Evolutionary conservation across 306 rosid species (phyloP), one percentile per base, ranked within the genome.

Genomic region (Quercus aquifolioides): DNA sequence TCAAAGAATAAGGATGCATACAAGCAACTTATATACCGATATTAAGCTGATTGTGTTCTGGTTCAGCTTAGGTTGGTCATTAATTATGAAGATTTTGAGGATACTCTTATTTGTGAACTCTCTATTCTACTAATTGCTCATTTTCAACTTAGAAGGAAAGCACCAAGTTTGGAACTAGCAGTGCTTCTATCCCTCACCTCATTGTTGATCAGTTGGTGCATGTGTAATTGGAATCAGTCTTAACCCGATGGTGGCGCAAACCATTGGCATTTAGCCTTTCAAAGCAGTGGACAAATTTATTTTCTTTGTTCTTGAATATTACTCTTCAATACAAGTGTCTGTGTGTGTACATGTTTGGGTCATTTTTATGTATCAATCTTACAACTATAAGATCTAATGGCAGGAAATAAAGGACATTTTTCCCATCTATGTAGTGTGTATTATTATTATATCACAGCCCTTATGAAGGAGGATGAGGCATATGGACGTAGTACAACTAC

Each of bases 11-110:
- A 72, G 84, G 95, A 91, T 11, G 97, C 95, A 13, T 88, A 87
- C 87, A 92, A 91, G 94, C 79, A 87, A 74, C 97, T 94, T 35
- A 89, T 92, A 74, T 76, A 91, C 80, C 90, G 84, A 5, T 92
- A 92, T 59, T 94, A 72, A 87, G 70, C 62, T 46, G 54, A 49
- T 68, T 82, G 63, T 68, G 58, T 62, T 26, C 55, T 68, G 74
- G 51, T 79, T 65, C 76, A 26, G 23, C 73, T 78, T 65, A 46
- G 68, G 52, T 70, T 56, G 56, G 28, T 82, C 51, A n/a, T 8
- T 67, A n/a, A 46, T 67, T 28, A 35, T 17, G 9, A 65, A 30
- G 49, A 31, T 17, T 10, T 30, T 3, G 5, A 30, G 18, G 23
- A 64, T 17, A 49, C n/a, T 38, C 46, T 64, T 64, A 38, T 64